These are phyloP conservation scores for Venturia asperata DNA, from an alignment of 2,329 filamentous ascomycete genomes.

Conservation along the genomic window DNA sequence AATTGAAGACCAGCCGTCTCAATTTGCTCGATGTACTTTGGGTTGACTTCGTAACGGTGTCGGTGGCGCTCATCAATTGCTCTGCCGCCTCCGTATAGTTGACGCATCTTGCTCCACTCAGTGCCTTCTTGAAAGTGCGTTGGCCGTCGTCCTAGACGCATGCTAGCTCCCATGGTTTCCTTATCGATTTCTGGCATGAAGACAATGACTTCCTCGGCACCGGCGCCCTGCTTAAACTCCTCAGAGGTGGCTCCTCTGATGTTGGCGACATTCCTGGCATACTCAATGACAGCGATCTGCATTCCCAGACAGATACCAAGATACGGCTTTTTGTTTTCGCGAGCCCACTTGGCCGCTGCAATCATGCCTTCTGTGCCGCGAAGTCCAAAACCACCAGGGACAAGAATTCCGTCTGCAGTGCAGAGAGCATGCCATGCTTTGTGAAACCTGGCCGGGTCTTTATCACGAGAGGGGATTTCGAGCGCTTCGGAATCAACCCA, in stretches of 20 bases:
- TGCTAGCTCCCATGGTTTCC: conserved; percentile 73
- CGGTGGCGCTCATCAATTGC: conserved; percentile 65
- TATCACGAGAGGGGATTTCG: conserved; percentile 56
- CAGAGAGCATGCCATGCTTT: conserved; percentile 77
- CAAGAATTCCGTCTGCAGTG: conserved; percentile 60
- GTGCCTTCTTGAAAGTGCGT: conserved; percentile 68
- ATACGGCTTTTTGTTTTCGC: conserved; percentile 72
- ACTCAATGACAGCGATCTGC: conserved; percentile 89
- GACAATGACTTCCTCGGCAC: conserved; percentile 62
- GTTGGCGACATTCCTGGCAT: conserved; percentile 66
- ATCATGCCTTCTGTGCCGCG: conserved; percentile 90
- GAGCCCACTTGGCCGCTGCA: conserved; percentile 74
- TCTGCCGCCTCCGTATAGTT: conserved; percentile 56
- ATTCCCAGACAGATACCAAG: conserved; percentile 88
- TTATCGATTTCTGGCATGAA: conserved; percentile 88
- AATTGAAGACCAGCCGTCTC: conserved; percentile 65
- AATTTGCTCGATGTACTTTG: conserved; percentile 62
- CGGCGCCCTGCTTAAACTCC: conserved; percentile 49
- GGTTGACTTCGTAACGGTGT: conserved; percentile 88
- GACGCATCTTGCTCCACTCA: conserved; percentile 72
- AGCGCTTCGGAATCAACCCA: conserved; percentile 83
- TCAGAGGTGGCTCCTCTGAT: conserved; percentile 50
- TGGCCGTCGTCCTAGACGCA: conserved; percentile 71
- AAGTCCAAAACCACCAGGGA: conserved; percentile 72
- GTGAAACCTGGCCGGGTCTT: conserved; percentile 67